Conservation (phyloP, 305 asterid genomes). For the Solanum hybrid region DNA sequence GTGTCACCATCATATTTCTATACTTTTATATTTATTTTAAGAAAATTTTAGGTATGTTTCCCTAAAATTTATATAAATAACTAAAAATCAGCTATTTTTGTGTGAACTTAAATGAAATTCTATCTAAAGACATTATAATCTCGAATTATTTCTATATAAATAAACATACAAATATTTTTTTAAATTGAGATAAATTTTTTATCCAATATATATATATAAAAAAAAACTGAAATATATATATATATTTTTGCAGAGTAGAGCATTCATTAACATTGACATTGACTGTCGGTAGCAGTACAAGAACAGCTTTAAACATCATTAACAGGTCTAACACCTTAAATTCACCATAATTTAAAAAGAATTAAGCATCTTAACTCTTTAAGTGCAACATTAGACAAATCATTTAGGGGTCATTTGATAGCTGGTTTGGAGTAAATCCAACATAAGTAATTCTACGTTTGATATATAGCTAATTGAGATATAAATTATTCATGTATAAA, state of each 20-base stretch:
- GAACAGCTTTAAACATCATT: background rate
- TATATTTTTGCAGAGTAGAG: background rate
- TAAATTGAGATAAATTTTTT: background rate
- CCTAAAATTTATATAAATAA: background rate
- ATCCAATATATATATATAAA: no score
- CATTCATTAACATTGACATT: background rate
- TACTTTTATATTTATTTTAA: no score
- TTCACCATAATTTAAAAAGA: background rate
- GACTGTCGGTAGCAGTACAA: background rate
- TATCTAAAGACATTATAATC: background rate
- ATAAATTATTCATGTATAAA: no score
- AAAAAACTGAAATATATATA: no score
- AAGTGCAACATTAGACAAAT: background rate
- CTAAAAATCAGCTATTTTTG: no score
- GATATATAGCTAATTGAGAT: no score
- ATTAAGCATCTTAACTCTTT: background rate
- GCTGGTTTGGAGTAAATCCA: no score
- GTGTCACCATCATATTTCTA: background rate
- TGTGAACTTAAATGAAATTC: background rate
- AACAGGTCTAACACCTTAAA: background rate
- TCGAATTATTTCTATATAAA: background rate
- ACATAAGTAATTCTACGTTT: no score
- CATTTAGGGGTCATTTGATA: no score
- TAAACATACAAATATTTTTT: background rate
- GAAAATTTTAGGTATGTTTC: background rate